phyloP scores from a whole-genome alignment of 352 stramenopile genomes.

The Pythium aquatile region DNA sequence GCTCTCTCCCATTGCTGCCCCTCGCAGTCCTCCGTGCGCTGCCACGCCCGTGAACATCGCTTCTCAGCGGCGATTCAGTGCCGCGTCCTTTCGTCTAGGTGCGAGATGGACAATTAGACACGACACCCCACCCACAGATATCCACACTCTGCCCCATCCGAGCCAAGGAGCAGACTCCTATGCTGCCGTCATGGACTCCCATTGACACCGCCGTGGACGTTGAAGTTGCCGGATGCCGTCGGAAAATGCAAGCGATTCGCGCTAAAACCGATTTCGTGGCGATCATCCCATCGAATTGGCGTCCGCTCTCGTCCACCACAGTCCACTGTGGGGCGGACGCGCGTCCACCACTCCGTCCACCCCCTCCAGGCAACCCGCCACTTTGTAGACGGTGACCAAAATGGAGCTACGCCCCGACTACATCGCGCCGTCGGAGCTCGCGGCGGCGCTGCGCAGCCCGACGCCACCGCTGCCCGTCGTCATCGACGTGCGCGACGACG shows the following conservation, averaged over 20 bases:
- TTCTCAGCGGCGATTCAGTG: background rate
- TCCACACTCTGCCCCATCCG: too few species aligned
- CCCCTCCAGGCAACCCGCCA: background rate
- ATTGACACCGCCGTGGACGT: background rate
- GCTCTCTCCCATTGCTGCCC: background rate
- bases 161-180: too few species aligned
- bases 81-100: background rate
- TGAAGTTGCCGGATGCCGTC: conserved; percentile 1
- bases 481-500: conserved; percentile 76
- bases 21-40: background rate
- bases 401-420: conserved; percentile 29
- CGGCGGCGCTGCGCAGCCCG: conserved; percentile 43
- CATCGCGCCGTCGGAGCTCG: conserved; percentile 57
- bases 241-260: background rate
- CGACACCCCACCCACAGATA: too few species aligned
- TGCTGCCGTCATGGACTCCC: too few species aligned
- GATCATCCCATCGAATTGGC: background rate
- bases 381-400: background rate
- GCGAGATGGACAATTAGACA: background rate
- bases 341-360: background rate
- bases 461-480: conserved; percentile 42
- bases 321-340: conserved; percentile 3
- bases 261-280: conserved; percentile 2
- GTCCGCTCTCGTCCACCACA: conserved; percentile 9
- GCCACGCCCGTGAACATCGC: background rate